Conservation (phyloP, 2,329 filamentous ascomycete genomes). For the Exophiala bonariae region DNA sequence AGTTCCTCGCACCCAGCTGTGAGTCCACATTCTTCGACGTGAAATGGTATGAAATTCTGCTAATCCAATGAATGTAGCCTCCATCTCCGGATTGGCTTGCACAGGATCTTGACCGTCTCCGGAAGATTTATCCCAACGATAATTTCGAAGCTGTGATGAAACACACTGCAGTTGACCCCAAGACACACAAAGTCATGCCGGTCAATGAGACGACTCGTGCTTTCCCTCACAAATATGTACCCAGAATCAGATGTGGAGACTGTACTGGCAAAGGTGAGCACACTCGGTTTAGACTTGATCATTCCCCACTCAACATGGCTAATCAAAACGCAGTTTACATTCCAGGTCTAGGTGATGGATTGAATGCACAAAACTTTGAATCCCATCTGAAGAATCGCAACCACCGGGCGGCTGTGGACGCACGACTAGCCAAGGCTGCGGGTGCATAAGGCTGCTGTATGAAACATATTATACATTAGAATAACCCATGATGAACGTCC, state of each 20-base stretch:
- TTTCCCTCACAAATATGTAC: constrained; percentile 78
- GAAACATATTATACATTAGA: neutral
- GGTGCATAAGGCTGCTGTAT: constrained; percentile 33
- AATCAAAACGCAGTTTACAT: constrained; percentile 65
- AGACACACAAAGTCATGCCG: constrained; percentile 66
- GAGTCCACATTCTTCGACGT: constrained; percentile 35
- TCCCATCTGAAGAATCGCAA: constrained; percentile 83
- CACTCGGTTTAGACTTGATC: no score
- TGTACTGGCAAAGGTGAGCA: constrained; percentile 73
- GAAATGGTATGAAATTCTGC: neutral
- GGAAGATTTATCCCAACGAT: constrained; percentile 71
- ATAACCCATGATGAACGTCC: neutral
- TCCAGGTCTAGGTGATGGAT: constrained; percentile 69
- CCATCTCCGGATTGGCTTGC: constrained; percentile 84
- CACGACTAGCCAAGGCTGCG: constrained; percentile 39
- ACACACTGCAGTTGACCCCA: constrained; percentile 75
- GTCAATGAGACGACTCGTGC: constrained; percentile 53
- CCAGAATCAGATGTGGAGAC: constrained; percentile 86
- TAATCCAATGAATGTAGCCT: constrained; percentile 55
- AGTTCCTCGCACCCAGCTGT: constrained; percentile 44
- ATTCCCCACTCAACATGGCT: no score
- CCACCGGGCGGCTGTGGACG: constrained; percentile 72
- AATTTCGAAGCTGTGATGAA: constrained; percentile 90
- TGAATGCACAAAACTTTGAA: constrained; percentile 84
- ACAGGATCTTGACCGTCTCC: constrained; percentile 70